Evolutionary conservation across 2,329 filamentous ascomycete species (phyloP).

Genomic region (Colletotrichum australisinense): DNA sequence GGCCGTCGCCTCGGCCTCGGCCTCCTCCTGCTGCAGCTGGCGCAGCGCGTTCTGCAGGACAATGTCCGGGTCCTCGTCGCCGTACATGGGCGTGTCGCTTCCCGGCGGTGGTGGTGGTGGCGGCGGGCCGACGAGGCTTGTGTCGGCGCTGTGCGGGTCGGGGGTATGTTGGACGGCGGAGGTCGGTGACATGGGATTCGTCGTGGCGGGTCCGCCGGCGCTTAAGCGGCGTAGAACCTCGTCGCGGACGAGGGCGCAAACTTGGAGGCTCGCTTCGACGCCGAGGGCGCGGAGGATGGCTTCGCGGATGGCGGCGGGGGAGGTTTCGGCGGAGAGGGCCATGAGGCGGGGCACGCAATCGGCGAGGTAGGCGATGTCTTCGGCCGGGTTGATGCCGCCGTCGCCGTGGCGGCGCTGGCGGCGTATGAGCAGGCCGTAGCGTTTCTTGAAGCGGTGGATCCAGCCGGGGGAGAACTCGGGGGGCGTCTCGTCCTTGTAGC

Average conservation of each 20-base stretch:
- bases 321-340: constrained; percentile 67
- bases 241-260: constrained; percentile 68
- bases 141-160: constrained; percentile 33
- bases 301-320: constrained; percentile 69
- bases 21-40: constrained; percentile 69
- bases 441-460: constrained; percentile 74
- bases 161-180: constrained; percentile 30
- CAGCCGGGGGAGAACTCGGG: constrained; percentile 73
- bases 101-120: constrained; percentile 49
- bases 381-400: constrained; percentile 58
- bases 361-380: constrained; percentile 70
- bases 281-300: constrained; percentile 66
- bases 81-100: constrained; percentile 63
- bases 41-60: constrained; percentile 69
- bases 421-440: constrained; percentile 68
- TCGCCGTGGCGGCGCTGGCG: constrained; percentile 66
- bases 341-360: constrained; percentile 71
- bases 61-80: constrained; percentile 67
- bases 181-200: constrained; percentile 15
- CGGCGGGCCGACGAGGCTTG: constrained; percentile 28
- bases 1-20: constrained; percentile 67
- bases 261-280: constrained; percentile 63
- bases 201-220: constrained; percentile 24
- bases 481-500: constrained; percentile 69
- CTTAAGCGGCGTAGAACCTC: constrained; percentile 60